Evolutionary conservation across 1,139 yeast genomes (phyloP).

Genomic region (Geotrichum armillariae): DNA sequence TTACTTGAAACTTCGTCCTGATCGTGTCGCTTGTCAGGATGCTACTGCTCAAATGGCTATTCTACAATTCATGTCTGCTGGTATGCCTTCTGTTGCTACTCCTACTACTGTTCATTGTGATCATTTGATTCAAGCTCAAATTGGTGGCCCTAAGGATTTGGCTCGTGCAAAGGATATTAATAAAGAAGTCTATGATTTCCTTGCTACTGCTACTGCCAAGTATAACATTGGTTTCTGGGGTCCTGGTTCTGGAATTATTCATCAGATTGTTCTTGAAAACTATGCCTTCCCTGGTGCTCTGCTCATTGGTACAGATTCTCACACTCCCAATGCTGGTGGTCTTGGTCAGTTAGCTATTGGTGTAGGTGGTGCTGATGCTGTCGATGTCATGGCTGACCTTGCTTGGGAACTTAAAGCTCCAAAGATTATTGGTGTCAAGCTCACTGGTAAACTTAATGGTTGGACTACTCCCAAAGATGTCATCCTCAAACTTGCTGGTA

Average conservation of each 20-base stretch:
- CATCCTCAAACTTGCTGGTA: conserved; percentile 93
- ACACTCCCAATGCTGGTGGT: conserved; percentile 99
- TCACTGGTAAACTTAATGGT: conserved; percentile 92
- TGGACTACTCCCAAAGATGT: conserved; percentile 99
- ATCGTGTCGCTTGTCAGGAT: conserved; percentile 99
- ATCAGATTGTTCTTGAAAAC: conserved; percentile 96
- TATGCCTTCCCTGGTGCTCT: conserved; percentile 98
- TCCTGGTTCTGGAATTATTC: conserved; percentile 99
- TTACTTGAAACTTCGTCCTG: conserved; percentile 96
- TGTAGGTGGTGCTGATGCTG: conserved; percentile 99
- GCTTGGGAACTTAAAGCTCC: conserved; percentile 99
- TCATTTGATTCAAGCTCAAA: conserved; percentile 97
- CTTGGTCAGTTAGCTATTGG: conserved; percentile 98
- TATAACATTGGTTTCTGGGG: conserved; percentile 99
- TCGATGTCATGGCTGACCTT: conserved; percentile 91
- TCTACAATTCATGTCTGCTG: conserved; percentile 97
- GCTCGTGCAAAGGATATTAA: conserved; percentile 89
- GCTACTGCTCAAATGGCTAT: conserved; percentile 99
- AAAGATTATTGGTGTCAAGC: conserved; percentile 93
- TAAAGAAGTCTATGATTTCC: conserved; percentile 96
- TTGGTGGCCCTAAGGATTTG: conserved; percentile 91
- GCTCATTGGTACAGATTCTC: conserved; percentile 97
- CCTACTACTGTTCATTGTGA: conserved; percentile 99
- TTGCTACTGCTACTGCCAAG: conserved; percentile 91
- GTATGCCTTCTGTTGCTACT: conserved; percentile 90